A percentile compares a stretch with the other conserved stretches of the same genome.
These are phyloP conservation scores for Colletotrichum tofieldiae DNA, from an alignment of 2,329 filamentous ascomycete genomes.

Conservation along the genomic window DNA sequence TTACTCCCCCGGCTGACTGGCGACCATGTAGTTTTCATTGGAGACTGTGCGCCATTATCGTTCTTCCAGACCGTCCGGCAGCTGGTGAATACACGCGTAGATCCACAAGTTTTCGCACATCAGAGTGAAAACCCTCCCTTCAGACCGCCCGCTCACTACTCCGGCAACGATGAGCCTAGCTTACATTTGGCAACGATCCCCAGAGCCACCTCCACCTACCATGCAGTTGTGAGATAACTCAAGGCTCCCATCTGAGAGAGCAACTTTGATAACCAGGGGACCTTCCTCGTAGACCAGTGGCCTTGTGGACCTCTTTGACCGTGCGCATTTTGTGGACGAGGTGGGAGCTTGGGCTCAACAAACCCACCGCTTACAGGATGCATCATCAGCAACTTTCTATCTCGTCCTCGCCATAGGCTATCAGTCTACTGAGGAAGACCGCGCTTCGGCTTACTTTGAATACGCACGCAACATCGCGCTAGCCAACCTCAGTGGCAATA, in stretches of 20 bases:
- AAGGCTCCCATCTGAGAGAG: neutral
- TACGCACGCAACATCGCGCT: slow-evolving; percentile 64
- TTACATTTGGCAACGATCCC: slow-evolving; percentile 43
- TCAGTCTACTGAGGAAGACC: slow-evolving; percentile 58
- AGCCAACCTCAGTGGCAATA: slow-evolving; percentile 60
- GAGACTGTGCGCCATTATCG: slow-evolving; percentile 70
- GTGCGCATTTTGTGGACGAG: slow-evolving; percentile 55
- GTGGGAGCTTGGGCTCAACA: slow-evolving; percentile 60
- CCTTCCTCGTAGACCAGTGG: slow-evolving; percentile 55
- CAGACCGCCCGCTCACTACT: slow-evolving; percentile 47
- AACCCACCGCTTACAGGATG: slow-evolving; percentile 53
- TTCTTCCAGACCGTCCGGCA: slow-evolving; percentile 70
- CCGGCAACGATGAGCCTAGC: slow-evolving; percentile 43
- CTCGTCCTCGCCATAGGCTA: slow-evolving; percentile 67
- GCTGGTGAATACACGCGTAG: slow-evolving; percentile 65
- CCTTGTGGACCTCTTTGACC: slow-evolving; percentile 66
- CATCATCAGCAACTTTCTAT: slow-evolving; percentile 59
- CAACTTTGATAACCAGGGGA: slow-evolving; percentile 24
- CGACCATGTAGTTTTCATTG: slow-evolving; percentile 61
- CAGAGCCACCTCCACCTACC: slow-evolving; percentile 44
- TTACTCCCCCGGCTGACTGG: neutral
- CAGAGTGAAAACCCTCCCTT: slow-evolving; percentile 63
- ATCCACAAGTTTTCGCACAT: slow-evolving; percentile 66
- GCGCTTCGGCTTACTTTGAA: slow-evolving; percentile 64
- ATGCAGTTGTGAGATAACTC: slow-evolving; percentile 45